Conservation (phyloP, 1,284 basidiomycete genomes). For the Cerioporus squamosus region DNA sequence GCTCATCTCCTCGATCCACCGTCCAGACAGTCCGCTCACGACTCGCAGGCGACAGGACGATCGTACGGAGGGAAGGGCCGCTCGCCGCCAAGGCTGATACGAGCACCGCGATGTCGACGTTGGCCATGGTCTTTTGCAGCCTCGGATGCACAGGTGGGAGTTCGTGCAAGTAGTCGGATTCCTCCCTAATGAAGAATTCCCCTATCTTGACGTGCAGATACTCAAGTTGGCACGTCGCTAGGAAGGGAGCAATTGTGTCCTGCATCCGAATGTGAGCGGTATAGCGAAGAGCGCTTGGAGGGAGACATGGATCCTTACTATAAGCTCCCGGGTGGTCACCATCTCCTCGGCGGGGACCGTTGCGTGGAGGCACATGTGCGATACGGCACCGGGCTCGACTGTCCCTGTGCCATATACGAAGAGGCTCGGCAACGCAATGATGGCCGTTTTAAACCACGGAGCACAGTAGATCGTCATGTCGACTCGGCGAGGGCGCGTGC, state of each 20-base stretch:
- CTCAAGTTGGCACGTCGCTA: slow-evolving; percentile 1
- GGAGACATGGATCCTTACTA: too few relatives aligned
- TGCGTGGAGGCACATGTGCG: too few relatives aligned
- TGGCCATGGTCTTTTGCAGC: background rate
- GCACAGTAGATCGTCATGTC: background rate
- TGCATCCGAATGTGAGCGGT: too few relatives aligned
- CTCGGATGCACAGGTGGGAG: background rate
- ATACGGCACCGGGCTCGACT: background rate
- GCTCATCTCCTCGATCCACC: background rate
- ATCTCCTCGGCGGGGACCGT: too few relatives aligned
- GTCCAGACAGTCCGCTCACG: slow-evolving; percentile 10
- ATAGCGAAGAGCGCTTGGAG: too few relatives aligned
- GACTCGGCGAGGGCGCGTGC: slow-evolving; percentile 1
- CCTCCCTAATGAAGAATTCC: background rate
- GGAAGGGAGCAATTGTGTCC: background rate
- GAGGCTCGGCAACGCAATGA: background rate
- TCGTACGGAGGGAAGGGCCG: background rate
- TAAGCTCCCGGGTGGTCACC: too few relatives aligned
- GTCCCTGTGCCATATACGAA: background rate
- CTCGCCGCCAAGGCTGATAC: background rate
- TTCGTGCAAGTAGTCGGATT: too few relatives aligned
- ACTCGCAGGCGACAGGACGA: slow-evolving; percentile 3
- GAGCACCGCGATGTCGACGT: slow-evolving; percentile 6
- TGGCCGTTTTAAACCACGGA: background rate
- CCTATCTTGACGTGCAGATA: slow-evolving; percentile 9